Conservation (phyloP, 164 flowering plant genomes). For the Chimonanthus salicifolius region DNA sequence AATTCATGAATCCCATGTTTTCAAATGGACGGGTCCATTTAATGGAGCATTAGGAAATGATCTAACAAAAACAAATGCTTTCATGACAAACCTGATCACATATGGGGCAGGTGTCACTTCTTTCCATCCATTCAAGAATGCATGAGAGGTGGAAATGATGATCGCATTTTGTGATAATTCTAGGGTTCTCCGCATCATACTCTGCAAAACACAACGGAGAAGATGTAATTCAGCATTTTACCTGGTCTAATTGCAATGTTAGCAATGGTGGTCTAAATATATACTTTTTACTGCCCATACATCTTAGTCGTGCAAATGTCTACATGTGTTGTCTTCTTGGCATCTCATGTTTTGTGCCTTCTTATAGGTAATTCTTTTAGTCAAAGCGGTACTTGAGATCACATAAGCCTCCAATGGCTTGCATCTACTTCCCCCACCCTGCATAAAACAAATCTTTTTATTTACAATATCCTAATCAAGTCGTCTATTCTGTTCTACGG, state of each 20-base stretch:
- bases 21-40: background rate
- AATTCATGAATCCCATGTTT: too few species aligned
- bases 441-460: background rate
- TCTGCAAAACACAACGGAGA: conserved; percentile 33
- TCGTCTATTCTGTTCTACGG: too few species aligned
- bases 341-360: too few species aligned
- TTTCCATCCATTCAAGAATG: conserved; percentile 93
- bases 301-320: background rate
- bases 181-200: conserved; percentile 68
- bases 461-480: too few species aligned
- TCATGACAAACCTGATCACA: conserved; percentile 63
- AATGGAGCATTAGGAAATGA: background rate
- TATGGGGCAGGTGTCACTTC: conserved; percentile 80
- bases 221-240: background rate
- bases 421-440: background rate
- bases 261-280: background rate
- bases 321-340: too few species aligned
- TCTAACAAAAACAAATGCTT: background rate
- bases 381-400: background rate
- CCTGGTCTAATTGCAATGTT: conserved; percentile 2
- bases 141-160: conserved; percentile 87
- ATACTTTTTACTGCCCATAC: background rate
- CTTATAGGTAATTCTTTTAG: background rate
- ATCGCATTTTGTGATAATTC: conserved; percentile 52
- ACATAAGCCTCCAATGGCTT: background rate